Percentiles rank a stretch among this genome's conserved stretches.
Evolutionary conservation across 305 asterid genomes (phyloP).

Genomic region (Plantago coronopus): DNA sequence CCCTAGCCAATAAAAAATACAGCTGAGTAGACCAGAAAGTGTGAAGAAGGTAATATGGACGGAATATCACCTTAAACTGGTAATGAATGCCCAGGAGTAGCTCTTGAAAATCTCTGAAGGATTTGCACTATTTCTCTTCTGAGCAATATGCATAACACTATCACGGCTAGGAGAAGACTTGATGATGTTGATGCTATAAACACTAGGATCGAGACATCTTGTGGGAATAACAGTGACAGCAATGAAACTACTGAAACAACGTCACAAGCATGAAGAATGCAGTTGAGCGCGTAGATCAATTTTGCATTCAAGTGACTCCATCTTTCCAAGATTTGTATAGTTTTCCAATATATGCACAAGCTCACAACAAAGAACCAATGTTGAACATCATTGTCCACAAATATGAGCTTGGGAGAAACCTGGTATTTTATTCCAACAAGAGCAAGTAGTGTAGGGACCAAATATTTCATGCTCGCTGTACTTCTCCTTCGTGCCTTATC

Average conservation of each 20-base stretch:
- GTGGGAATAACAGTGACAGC: constrained; percentile 1
- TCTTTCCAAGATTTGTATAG: neutral
- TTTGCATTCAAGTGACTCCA: neutral
- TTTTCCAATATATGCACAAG: neutral
- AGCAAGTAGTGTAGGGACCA: neutral
- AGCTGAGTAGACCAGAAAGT: too few species aligned
- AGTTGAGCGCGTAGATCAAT: neutral
- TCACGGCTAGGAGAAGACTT: neutral
- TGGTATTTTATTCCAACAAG: neutral
- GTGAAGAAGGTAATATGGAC: too few species aligned
- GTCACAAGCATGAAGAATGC: neutral
- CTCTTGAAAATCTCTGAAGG: neutral
- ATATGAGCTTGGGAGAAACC: neutral
- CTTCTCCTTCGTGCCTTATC: neutral
- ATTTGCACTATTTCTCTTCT: neutral
- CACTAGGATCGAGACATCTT: neutral
- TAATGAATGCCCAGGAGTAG: neutral
- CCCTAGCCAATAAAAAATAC: too few species aligned
- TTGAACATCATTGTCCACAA: neutral
- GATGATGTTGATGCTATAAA: neutral
- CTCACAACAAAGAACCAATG: neutral
- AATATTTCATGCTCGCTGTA: neutral
- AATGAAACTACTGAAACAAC: neutral
- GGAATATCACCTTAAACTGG: neutral
- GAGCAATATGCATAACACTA: neutral